phyloP scores from a whole-genome alignment of 495 filamentous ascomycete species.

The Neurospora discreta region DNA sequence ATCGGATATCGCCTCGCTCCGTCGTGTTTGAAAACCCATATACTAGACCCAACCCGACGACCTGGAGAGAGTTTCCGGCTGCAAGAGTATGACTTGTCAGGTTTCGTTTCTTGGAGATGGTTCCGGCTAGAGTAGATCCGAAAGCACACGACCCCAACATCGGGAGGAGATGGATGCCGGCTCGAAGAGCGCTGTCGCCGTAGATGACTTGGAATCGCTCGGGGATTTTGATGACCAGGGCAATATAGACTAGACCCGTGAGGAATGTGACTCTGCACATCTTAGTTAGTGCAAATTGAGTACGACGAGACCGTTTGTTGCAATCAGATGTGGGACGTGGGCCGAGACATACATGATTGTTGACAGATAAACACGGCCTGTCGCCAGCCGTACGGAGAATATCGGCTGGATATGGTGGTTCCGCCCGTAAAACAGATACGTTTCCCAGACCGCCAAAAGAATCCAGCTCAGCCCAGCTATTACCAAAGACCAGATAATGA shows the following conservation, averaged over 20 bases:
- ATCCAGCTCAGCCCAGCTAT: constrained; percentile 36
- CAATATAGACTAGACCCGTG: constrained; percentile 46
- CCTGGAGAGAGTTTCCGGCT: constrained; percentile 36
- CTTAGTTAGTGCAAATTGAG: constrained; percentile 7
- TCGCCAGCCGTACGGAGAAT: constrained; percentile 29
- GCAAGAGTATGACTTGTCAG: constrained; percentile 41
- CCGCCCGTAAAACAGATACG: constrained; percentile 20
- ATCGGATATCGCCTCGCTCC: constrained; percentile 15
- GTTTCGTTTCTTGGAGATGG: constrained; percentile 32
- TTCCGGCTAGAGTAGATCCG: constrained; percentile 39
- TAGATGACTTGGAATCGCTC: constrained; percentile 50
- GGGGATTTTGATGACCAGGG: constrained; percentile 46
- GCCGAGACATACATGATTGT: constrained; percentile 29
- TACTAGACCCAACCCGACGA: constrained; percentile 40
- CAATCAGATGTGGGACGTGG: constrained; percentile 6
- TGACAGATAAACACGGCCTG: constrained; percentile 25
- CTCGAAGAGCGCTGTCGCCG: constrained; percentile 31
- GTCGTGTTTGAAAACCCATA: constrained; percentile 24
- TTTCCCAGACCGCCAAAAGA: constrained; percentile 36
- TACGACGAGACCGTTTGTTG: background rate
- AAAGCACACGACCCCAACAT: constrained; percentile 41
- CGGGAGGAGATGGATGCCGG: constrained; percentile 49
- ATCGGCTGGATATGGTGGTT: constrained; percentile 27
- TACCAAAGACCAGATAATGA: constrained; percentile 31
- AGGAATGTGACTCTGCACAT: constrained; percentile 33